Percentiles rank a stretch among this genome's conserved stretches.
Conservation (phyloP, 805 yeast species). For the Blastobotrys attinorum region DNA sequence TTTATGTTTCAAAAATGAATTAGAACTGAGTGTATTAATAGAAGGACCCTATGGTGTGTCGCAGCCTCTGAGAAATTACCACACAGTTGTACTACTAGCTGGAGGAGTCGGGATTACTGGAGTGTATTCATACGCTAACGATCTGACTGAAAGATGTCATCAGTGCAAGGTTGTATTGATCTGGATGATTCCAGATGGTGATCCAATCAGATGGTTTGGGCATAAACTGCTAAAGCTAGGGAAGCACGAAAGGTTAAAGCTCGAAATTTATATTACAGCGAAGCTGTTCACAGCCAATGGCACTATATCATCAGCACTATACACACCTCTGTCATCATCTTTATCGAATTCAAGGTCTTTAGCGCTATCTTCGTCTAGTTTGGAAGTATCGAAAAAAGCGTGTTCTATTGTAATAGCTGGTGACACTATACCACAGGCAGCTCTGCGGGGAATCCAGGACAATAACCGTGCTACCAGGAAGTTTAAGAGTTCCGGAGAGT, state of each 20-base stretch:
- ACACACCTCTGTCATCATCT: too few species aligned
- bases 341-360: too few species aligned
- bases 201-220: slow-evolving; percentile 42
- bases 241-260: not conserved
- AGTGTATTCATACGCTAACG: slow-evolving; percentile 37
- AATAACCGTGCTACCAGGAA: too few species aligned
- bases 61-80: slow-evolving; percentile 34
- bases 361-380: too few species aligned
- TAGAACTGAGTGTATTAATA: slow-evolving; percentile 29
- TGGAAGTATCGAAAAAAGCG: too few species aligned
- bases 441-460: too few species aligned
- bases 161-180: slow-evolving; percentile 30
- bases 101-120: slow-evolving; percentile 61
- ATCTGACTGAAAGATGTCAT: slow-evolving; percentile 1
- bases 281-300: not conserved
- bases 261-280: slow-evolving; percentile 13
- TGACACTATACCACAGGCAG: too few species aligned
- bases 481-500: too few species aligned
- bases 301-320: too few species aligned
- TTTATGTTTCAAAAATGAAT: not conserved
- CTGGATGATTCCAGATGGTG: slow-evolving; percentile 56
- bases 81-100: slow-evolving; percentile 36
- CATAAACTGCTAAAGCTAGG: slow-evolving; percentile 34
- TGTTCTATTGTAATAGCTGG: too few species aligned
- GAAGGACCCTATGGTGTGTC: slow-evolving; percentile 60